These are phyloP conservation scores for Bothriochloa decipiens DNA, from an alignment of 176 grass and related monocot species.

Conservation along the genomic window DNA sequence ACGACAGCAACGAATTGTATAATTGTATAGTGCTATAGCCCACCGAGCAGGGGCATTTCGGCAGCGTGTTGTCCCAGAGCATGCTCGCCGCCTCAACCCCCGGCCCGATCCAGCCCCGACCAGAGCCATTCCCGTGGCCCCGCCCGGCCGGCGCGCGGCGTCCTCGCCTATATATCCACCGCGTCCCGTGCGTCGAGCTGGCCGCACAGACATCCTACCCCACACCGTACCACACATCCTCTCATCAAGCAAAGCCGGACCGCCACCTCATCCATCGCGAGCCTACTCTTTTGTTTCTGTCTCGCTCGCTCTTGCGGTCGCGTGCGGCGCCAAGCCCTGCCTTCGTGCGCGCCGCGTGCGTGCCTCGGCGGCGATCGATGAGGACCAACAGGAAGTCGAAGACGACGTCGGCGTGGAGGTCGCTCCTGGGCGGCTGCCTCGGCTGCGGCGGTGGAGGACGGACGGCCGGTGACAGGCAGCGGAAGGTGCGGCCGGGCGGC, in stretches of 20 bases:
- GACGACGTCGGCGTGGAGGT: conserved; percentile 38
- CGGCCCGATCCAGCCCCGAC: neutral
- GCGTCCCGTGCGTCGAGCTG: neutral
- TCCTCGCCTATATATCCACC: neutral
- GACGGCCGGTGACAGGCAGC: neutral
- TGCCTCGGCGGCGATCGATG: no score
- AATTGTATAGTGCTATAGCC: neutral
- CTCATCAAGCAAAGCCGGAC: neutral
- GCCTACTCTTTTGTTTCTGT: no score
- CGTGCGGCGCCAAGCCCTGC: neutral
- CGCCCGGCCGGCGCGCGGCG: neutral
- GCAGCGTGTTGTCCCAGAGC: neutral
- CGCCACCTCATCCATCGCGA: neutral
- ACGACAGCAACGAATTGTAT: neutral
- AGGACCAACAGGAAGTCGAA: conserved; percentile 37
- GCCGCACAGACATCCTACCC: neutral
- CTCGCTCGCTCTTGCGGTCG: no score
- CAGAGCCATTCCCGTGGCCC: neutral
- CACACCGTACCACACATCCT: neutral
- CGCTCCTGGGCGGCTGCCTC: conserved; percentile 39
- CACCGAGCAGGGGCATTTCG: neutral
- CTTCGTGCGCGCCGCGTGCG: neutral
- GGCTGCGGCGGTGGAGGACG: neutral
- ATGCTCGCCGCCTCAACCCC: neutral
- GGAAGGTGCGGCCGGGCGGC: conserved; percentile 41